Conservation (phyloP, 345 rosid species). For the Ceriops zippeliana region DNA sequence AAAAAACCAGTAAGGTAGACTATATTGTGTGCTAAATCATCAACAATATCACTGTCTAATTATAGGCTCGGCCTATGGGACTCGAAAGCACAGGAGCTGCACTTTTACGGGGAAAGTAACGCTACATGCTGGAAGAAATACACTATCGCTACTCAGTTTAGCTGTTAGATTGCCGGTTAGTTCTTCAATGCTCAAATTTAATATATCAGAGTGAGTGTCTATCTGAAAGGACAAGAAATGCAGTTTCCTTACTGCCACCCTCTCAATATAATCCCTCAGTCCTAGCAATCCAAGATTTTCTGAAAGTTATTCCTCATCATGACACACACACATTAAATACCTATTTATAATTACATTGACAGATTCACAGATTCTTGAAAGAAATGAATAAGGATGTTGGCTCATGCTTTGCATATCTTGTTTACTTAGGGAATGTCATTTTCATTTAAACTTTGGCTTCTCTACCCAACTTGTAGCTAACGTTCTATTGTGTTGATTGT, state of each 20-base stretch:
- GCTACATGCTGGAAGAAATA: conserved; percentile 24
- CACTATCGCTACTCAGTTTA: conserved; percentile 24
- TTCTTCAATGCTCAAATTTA: background rate
- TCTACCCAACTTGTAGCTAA: background rate
- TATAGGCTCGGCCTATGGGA: conserved; percentile 26
- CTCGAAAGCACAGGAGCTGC: conserved; percentile 13
- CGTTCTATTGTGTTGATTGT: background rate
- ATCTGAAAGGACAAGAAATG: background rate
- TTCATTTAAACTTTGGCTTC: background rate
- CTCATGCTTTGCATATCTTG: background rate
- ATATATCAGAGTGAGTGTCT: background rate
- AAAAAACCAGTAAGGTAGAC: too few relatives aligned
- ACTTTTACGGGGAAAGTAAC: conserved; percentile 19
- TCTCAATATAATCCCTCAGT: too few relatives aligned
- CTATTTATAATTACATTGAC: too few relatives aligned
- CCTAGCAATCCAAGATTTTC: too few relatives aligned
- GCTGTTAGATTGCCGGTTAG: conserved; percentile 33
- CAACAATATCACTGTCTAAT: background rate
- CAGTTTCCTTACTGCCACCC: too few relatives aligned
- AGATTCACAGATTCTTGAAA: too few relatives aligned
- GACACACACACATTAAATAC: too few relatives aligned
- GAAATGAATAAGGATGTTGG: too few relatives aligned
- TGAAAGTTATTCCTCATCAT: too few relatives aligned
- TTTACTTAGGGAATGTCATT: background rate
- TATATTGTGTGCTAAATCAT: too few relatives aligned